Evolutionary conservation across 2,329 filamentous ascomycete genomes (phyloP), one percentile per base, ranked within the genome.

Genomic region (Beauveria sp.): DNA sequence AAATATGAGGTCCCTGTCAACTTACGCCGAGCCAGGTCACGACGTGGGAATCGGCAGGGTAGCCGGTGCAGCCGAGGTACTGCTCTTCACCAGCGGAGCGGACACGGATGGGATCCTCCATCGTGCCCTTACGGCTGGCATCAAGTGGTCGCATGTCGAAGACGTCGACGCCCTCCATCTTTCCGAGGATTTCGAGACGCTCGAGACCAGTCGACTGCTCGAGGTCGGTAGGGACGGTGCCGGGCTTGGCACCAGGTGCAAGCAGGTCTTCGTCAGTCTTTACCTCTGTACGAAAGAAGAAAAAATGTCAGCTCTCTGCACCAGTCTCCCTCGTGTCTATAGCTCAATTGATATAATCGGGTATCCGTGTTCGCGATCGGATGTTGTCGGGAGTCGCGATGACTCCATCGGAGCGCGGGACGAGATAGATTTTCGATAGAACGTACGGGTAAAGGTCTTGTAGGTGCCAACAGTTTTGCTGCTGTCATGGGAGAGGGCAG

Each of bases 101-200:
- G 76, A 99, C 92, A 61, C 88, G 72, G 74, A 99, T 96, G 69
- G 94, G 94, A 79, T 97, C 82, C 66, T 96, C 84, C 72, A 96
- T 76, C 63, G 94, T 97, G 90, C 93, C 93, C 77, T 84, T 85
- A 73, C 94, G 88, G 76, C 89, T 94, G 66, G 93, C 83, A 76
- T 97, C 94, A 70, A 99, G 85, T 66, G 94, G 94, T 78, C 86
- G 88, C 94, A 97, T 96, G 80, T 99, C 92, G 81, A 99, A 99
- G 75, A 97, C 83, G 75, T 99, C 94, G 71, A 97, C 82, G 68
- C 94, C 92, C 83, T 97, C 91, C 89, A 97, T 96, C 87, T 99
- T 99, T 79, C 94, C 94, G 75, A 99, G 84, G 72, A 99, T 94
- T 80, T 99, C 94, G 70, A 99, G 85, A 85, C 94, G 92, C 84